phyloP scores from a whole-genome alignment of 225 moss, liverwort and hornwort species.

The Physcomitrium patens region DNA sequence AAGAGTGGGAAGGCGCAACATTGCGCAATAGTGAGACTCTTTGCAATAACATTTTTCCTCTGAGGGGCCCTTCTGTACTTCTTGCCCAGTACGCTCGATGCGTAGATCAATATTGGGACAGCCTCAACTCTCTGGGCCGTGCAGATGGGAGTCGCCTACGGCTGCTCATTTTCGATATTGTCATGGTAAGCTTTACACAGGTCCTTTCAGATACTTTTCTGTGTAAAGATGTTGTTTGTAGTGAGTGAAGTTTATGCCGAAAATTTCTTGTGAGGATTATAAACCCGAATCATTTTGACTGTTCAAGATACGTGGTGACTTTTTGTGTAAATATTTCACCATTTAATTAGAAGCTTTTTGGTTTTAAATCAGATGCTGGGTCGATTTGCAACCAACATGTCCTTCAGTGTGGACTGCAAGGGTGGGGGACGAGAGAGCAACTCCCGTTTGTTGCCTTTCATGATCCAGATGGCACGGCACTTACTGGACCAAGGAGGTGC shows the following conservation, averaged over 20 bases:
- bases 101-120: slow-evolving; percentile 99
- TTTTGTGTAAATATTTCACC: background rate
- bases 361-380: slow-evolving; percentile 76
- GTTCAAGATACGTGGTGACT: background rate
- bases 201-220: background rate
- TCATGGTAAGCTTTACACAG: slow-evolving; percentile 69
- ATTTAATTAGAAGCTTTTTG: slow-evolving; percentile 1
- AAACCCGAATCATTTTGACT: slow-evolving; percentile 18
- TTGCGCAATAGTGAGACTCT: slow-evolving; percentile 93
- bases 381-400: slow-evolving; percentile 93
- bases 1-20: slow-evolving; percentile 99
- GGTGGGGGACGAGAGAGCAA: slow-evolving; percentile 99
- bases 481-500: slow-evolving; percentile 96
- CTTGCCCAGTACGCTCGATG: slow-evolving; percentile 93
- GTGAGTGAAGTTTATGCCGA: background rate
- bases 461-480: slow-evolving; percentile 98
- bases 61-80: slow-evolving; percentile 91
- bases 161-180: slow-evolving; percentile 91
- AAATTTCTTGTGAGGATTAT: background rate
- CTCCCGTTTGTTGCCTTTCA: slow-evolving; percentile 92
- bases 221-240: too few species aligned
- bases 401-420: slow-evolving; percentile 98
- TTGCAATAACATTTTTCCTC: slow-evolving; percentile 95
- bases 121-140: slow-evolving; percentile 92
- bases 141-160: slow-evolving; percentile 98